A percentile compares a stretch with the other conserved stretches of the same genome.
These are phyloP conservation scores for Trichosporon sp. DNA, from an alignment of 1,284 basidiomycete genomes.

Conservation along the genomic window DNA sequence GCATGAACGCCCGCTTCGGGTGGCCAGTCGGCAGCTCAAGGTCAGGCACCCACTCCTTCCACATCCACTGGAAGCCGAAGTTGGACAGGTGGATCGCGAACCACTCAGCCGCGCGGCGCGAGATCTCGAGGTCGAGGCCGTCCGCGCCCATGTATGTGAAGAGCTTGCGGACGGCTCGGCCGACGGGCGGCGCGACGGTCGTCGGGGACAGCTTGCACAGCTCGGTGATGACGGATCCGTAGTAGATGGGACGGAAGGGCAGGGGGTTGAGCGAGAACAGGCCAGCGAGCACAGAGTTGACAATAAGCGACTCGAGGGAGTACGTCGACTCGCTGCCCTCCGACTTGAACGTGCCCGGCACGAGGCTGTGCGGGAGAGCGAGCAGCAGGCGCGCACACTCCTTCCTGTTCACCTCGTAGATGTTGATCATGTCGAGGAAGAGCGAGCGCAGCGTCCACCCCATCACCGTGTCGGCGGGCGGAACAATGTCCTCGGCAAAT, in stretches of 20 bases:
- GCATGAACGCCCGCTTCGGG: constrained; percentile 80
- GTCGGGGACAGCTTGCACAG: constrained; percentile 85
- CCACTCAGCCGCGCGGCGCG: constrained; percentile 83
- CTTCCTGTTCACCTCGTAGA: constrained; percentile 95
- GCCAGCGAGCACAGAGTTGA: constrained; percentile 61
- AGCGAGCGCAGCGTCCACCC: constrained; percentile 76
- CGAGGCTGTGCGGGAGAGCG: constrained; percentile 79
- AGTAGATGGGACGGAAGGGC: constrained; percentile 74
- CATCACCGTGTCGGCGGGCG: constrained; percentile 62
- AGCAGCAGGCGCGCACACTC: constrained; percentile 84
- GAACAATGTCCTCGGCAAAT: constrained; percentile 78
- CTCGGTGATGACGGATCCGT: constrained; percentile 83
- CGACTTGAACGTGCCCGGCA: constrained; percentile 68
- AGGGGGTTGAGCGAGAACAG: constrained; percentile 73
- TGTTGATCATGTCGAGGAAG: constrained; percentile 75
- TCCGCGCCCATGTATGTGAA: constrained; percentile 65
- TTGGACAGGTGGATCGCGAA: constrained; percentile 95
- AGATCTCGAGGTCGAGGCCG: constrained; percentile 77
- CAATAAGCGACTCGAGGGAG: constrained; percentile 42
- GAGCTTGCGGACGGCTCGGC: constrained; percentile 84
- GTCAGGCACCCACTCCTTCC: constrained; percentile 98
- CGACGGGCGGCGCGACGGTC: constrained; percentile 91
- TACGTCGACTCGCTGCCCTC: constrained; percentile 37
- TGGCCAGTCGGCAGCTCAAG: constrained; percentile 65
- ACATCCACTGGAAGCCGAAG: constrained; percentile 98